Evolutionary conservation across 495 filamentous ascomycete genomes (phyloP), one percentile per base, ranked within the genome.

Genomic region (Melanomma pulvis-pyrius): DNA sequence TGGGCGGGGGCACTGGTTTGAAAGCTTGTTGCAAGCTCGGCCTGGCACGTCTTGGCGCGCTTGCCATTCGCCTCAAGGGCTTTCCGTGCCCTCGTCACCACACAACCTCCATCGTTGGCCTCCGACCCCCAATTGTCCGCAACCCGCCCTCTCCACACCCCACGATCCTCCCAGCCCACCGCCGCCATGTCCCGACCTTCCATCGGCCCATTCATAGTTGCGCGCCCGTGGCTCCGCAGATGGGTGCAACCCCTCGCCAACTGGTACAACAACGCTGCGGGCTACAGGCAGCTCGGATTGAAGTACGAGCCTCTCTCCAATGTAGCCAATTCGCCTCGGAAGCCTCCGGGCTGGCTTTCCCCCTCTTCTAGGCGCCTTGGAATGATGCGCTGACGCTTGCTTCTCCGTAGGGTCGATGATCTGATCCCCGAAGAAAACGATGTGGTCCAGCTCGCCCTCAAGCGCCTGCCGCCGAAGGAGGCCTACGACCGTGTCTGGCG

Each of bases 401-500:
- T 53, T 17, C 17, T 54, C 67, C 59, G 36, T 75, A 98, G 94
- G 74, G 83, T 86, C 83, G 94, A 98, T 80, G 94, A 98, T 75
- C 77, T 98, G 76, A 91, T 97, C 76, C 82, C 85, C 73, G 96
- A 98, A 76, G 96, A 98, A 81, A 86, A 81, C 83, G 91, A 93
- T 71, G 78, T 78, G 29, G 92, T 98, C 72, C 87, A 92, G 77
- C 82, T 86, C 68, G 94, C 94, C 57, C 83, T 98, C 76, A 88
- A 90, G 84, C 92, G 94, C 78, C 89, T 98, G 47, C 86, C 91
- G 39, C 83, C 90, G 67, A 92, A 96, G 84, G 91, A 91, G 73
- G 83, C 87, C 72, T 98, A 98, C 80, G 94, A 98, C 83, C 93
- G 94, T 79, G 87, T 97, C 75, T 98, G 90, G 87, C 92, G 94